Evolutionary conservation across 2,329 filamentous ascomycete genomes (phyloP).

Genomic region (Apiospora kogelbergensis): DNA sequence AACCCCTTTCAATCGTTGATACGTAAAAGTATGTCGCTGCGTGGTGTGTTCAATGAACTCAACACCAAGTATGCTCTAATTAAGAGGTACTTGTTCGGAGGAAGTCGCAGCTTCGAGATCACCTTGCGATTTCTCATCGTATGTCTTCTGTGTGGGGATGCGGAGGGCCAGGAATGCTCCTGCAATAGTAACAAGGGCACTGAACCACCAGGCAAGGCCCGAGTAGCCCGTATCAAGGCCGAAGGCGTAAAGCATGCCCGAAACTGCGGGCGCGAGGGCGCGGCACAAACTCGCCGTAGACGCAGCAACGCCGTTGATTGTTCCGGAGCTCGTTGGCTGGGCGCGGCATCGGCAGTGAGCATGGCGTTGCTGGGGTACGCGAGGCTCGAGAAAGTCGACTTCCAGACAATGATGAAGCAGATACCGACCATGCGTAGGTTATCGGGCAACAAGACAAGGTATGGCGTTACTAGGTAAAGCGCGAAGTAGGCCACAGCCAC

Average conservation of each 20-base stretch:
- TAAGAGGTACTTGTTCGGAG: neutral
- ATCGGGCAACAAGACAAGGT: conserved; percentile 80
- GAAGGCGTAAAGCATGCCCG: conserved; percentile 78
- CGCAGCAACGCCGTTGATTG: conserved; percentile 88
- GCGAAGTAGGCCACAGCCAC: conserved; percentile 81
- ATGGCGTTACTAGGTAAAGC: conserved; percentile 85
- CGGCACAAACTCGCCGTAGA: conserved; percentile 88
- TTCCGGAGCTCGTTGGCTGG: conserved; percentile 78
- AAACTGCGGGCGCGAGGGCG: conserved; percentile 85
- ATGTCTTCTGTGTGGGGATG: conserved; percentile 64
- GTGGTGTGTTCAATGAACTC: neutral
- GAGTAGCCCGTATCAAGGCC: conserved; percentile 81
- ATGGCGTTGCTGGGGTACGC: conserved; percentile 90
- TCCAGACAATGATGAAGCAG: conserved; percentile 79
- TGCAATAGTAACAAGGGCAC: conserved; percentile 70
- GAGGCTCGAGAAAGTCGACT: conserved; percentile 89
- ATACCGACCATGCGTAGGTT: conserved; percentile 71
- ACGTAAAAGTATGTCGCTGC: neutral
- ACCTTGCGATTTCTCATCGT: conserved; percentile 37
- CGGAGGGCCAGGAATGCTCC: conserved; percentile 75
- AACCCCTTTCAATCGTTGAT: neutral
- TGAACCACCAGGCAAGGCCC: conserved; percentile 91
- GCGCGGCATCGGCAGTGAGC: conserved; percentile 83
- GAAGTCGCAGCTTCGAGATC: conserved; percentile 13
- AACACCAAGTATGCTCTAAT: neutral